Conservation (phyloP, 352 stramenopile species). For the Phytophthora litchii region DNA sequence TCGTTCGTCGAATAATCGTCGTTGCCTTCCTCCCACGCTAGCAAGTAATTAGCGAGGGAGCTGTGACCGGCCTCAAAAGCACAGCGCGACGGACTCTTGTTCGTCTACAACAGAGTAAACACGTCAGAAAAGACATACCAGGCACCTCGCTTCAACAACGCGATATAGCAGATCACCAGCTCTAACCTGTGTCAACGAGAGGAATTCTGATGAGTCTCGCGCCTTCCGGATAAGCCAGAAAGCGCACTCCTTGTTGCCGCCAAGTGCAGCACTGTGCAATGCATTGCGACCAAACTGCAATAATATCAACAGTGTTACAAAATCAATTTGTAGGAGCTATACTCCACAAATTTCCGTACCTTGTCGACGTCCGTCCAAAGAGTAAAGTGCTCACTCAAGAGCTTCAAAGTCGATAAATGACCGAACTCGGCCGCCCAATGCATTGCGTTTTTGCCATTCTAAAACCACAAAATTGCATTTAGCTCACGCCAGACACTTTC, state of each 20-base stretch:
- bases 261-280: slow-evolving; percentile 78
- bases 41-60: slow-evolving; percentile 73
- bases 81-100: slow-evolving; percentile 88
- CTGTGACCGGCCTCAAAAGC: slow-evolving; percentile 88
- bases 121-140: slow-evolving; percentile 12
- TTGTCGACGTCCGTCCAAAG: slow-evolving; percentile 85
- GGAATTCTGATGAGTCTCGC: slow-evolving; percentile 66
- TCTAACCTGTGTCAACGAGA: slow-evolving; percentile 72
- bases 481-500: background rate
- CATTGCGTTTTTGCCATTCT: slow-evolving; percentile 91
- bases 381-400: slow-evolving; percentile 76
- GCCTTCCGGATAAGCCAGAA: slow-evolving; percentile 84
- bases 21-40: slow-evolving; percentile 89
- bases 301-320: background rate
- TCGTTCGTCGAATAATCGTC: slow-evolving; percentile 86
- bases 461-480: background rate
- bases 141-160: slow-evolving; percentile 6
- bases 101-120: slow-evolving; percentile 70
- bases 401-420: slow-evolving; percentile 79
- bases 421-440: slow-evolving; percentile 84
- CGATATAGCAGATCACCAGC: slow-evolving; percentile 6
- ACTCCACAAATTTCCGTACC: slow-evolving; percentile 30
- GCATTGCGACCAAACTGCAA: slow-evolving; percentile 85
- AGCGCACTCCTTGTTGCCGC: slow-evolving; percentile 83
- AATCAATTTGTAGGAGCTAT: background rate